These are phyloP conservation scores for Cyberlindnera subsufficiens DNA, from an alignment of 805 yeast species.

Conservation along the genomic window DNA sequence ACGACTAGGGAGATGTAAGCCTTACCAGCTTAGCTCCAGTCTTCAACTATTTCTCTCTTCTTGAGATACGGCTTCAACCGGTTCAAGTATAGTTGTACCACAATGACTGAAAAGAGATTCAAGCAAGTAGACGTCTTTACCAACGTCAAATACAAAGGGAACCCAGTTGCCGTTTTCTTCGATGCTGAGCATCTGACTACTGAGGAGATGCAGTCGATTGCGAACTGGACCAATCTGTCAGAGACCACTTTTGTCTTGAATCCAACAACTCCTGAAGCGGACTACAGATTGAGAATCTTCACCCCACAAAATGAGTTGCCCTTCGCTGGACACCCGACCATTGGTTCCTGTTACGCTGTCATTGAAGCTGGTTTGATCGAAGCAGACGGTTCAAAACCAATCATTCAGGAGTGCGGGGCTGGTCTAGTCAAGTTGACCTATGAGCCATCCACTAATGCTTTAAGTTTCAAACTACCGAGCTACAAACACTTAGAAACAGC, in stretches of 20 bases:
- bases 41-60: too few species aligned
- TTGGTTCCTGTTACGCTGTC: conserved; percentile 44
- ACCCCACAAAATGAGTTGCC: conserved; percentile 43
- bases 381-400: conserved; percentile 21
- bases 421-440: conserved; percentile 38
- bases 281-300: conserved; percentile 46
- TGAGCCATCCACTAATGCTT: conserved; percentile 17
- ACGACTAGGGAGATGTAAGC: too few species aligned
- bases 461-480: conserved; percentile 26
- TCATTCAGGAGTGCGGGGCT: conserved; percentile 39
- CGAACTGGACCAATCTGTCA: conserved; percentile 61
- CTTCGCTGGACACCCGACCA: conserved; percentile 62
- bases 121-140: conserved; percentile 34
- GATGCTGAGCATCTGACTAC: conserved; percentile 33
- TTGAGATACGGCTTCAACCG: too few species aligned
- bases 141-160: conserved; percentile 29
- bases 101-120: too few species aligned
- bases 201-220: conserved; percentile 40
- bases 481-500: conserved; percentile 3
- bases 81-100: too few species aligned
- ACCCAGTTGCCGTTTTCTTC: conserved; percentile 46
- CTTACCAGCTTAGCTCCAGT: too few species aligned
- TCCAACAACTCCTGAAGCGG: conserved; percentile 33
- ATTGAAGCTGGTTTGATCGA: conserved; percentile 31
- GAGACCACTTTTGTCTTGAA: conserved; percentile 49